These are phyloP conservation scores for Anethum foeniculum DNA, from an alignment of 140 eudicot species.

Conservation along the genomic window DNA sequence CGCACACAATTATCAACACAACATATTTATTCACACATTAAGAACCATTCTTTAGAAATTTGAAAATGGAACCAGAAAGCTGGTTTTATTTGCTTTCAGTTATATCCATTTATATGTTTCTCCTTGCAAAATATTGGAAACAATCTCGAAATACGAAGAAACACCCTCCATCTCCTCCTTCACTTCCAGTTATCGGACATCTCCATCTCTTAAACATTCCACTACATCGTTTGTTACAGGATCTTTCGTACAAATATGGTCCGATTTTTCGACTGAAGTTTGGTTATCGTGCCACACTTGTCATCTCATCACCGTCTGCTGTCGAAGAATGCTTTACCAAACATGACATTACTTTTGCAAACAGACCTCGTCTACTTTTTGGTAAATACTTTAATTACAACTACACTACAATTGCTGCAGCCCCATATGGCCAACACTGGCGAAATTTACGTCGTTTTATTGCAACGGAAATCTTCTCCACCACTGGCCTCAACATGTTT, in stretches of 20 bases:
- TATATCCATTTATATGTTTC: neutral
- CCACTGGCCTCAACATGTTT: slow-evolving; percentile 13
- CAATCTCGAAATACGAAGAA: slow-evolving; percentile 9
- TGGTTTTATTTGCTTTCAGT: slow-evolving; percentile 9
- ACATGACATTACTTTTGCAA: slow-evolving; percentile 32
- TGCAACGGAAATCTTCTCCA: slow-evolving; percentile 27
- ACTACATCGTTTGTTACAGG: slow-evolving; percentile 29
- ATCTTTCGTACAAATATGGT: slow-evolving; percentile 33
- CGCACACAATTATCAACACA: no score
- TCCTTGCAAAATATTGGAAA: neutral
- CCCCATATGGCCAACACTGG: slow-evolving; percentile 45
- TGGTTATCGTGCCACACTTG: slow-evolving; percentile 29
- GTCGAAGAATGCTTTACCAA: slow-evolving; percentile 26
- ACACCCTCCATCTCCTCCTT: slow-evolving; percentile 46
- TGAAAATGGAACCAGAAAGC: neutral
- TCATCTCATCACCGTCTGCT: slow-evolving; percentile 25
- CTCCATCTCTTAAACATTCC: slow-evolving; percentile 51
- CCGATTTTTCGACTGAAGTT: slow-evolving; percentile 26
- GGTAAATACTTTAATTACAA: slow-evolving; percentile 27
- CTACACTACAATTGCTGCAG: slow-evolving; percentile 20
- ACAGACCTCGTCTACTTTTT: slow-evolving; percentile 25
- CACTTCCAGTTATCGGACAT: slow-evolving; percentile 55
- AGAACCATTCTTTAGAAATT: neutral
- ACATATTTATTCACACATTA: neutral
- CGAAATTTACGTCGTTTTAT: slow-evolving; percentile 36